Conservation (phyloP, 2,329 filamentous ascomycete species). For the Cryphonectria nitschkei region DNA sequence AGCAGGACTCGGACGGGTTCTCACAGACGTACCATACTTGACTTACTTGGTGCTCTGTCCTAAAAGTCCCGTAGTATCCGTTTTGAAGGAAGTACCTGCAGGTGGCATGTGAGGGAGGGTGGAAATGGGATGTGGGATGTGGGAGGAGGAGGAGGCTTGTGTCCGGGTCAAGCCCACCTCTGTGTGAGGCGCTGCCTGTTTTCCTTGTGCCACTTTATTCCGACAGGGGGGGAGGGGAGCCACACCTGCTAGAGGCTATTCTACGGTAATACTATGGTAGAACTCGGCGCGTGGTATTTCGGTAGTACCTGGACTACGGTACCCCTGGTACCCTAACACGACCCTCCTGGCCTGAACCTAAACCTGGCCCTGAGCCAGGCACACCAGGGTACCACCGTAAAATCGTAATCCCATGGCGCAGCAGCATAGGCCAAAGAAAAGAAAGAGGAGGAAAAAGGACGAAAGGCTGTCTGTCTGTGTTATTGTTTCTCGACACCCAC, state of each 20-base stretch:
- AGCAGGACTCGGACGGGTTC: background rate
- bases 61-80: background rate
- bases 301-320: background rate
- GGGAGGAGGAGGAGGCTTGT: conserved; percentile 2
- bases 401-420: background rate
- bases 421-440: background rate
- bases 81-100: conserved; percentile 1
- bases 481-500: background rate
- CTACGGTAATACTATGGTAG: background rate
- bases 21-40: background rate
- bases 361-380: background rate
- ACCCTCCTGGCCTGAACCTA: background rate
- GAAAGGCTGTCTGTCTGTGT: no score
- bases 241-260: background rate
- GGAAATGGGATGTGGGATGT: no score
- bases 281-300: background rate
- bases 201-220: background rate
- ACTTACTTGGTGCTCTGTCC: background rate
- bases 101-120: background rate
- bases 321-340: background rate
- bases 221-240: background rate
- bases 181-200: background rate
- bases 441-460: no score
- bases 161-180: background rate
- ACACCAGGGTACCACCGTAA: no score